Evolutionary conservation across 805 yeast species (phyloP).

Genomic region (Zygosaccharomyces bisporus): DNA sequence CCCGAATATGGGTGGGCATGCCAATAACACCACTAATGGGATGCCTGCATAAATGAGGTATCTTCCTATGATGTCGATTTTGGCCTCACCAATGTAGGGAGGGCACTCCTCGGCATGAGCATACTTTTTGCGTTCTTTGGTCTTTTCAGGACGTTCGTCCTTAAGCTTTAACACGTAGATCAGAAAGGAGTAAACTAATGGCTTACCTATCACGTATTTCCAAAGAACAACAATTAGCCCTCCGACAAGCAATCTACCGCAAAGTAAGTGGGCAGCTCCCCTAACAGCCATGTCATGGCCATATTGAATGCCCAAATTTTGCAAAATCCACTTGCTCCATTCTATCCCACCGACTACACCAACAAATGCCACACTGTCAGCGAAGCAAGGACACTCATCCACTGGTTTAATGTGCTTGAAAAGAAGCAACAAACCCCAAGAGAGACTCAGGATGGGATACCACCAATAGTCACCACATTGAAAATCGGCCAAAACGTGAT

Average conservation of each 20-base stretch:
- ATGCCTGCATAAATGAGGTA: slow-evolving; percentile 80
- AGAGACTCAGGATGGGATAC: slow-evolving; percentile 39
- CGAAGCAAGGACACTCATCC: slow-evolving; percentile 94
- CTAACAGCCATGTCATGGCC: slow-evolving; percentile 26
- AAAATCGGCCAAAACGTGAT: slow-evolving; percentile 41
- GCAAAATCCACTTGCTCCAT: slow-evolving; percentile 50
- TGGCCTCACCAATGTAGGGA: slow-evolving; percentile 60
- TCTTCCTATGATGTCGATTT: slow-evolving; percentile 73
- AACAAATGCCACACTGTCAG: slow-evolving; percentile 88
- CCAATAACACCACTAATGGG: slow-evolving; percentile 47
- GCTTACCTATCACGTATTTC: slow-evolving; percentile 66
- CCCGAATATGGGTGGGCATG: slow-evolving; percentile 30
- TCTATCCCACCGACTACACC: slow-evolving; percentile 84
- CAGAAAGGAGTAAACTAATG: slow-evolving; percentile 52
- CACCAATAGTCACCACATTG: slow-evolving; percentile 25
- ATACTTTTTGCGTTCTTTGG: slow-evolving; percentile 21
- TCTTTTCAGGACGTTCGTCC: slow-evolving; percentile 29
- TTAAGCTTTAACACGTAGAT: slow-evolving; percentile 16
- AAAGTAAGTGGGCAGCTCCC: slow-evolving; percentile 42
- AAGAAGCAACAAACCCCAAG: slow-evolving; percentile 47
- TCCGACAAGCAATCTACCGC: slow-evolving; percentile 57
- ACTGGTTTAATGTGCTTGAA: slow-evolving; percentile 77
- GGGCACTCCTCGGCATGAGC: slow-evolving; percentile 37
- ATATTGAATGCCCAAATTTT: slow-evolving; percentile 21
- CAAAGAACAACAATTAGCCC: slow-evolving; percentile 59